Evolutionary conservation across 805 yeast species (phyloP), one percentile per base, ranked within the genome.

Genomic region (Candida schatavii): DNA sequence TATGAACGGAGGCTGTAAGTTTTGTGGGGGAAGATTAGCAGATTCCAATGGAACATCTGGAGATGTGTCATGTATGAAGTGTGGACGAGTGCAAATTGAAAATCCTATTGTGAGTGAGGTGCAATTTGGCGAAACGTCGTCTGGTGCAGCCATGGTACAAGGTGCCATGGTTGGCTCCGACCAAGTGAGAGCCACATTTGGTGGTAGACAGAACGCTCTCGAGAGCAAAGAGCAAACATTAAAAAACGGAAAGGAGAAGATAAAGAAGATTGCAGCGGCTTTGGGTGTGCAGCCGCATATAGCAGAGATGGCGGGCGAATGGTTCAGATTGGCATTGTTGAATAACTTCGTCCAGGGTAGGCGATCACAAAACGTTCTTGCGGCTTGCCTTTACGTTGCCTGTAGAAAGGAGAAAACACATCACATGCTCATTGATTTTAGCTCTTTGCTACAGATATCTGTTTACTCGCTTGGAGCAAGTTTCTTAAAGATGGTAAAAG

Each of bases 401-500:
- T 93, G 99, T 62, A 81, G 99, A 56, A 84, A 83, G 58, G 91
- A 85, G 54, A 78, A 80, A 59, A 90, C 98, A 0, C 93, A 85
- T 52, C 97, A 91, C 58, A 89, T 93, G 96, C 74, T 93, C 52
- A 90, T 93, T 54, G 99, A 93, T 66, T 93, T 93, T 59, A 85
- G 95, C 13, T 86, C 96, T 34, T 71, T 91, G 49, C 70, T 95
- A 33, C 96, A 86, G 59, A 88, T 90, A 10, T 85, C 93, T 33
- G 98, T 93, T 1, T 93, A 84, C 61, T 87, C 96, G 3, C 83
- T 93, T 39, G 99, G 99, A 34, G 95, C 99, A 1, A 91, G 99
- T 0, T 93, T 89, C 58, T 69, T 95, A 45, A 90, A 90, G 59
- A 79, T 93, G 80, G 95, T 91, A n/a, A 87, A 88, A 57, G 80